These are phyloP conservation scores for Hemileia vastatrix DNA, from an alignment of 1,284 basidiomycete species.

Conservation along the genomic window DNA sequence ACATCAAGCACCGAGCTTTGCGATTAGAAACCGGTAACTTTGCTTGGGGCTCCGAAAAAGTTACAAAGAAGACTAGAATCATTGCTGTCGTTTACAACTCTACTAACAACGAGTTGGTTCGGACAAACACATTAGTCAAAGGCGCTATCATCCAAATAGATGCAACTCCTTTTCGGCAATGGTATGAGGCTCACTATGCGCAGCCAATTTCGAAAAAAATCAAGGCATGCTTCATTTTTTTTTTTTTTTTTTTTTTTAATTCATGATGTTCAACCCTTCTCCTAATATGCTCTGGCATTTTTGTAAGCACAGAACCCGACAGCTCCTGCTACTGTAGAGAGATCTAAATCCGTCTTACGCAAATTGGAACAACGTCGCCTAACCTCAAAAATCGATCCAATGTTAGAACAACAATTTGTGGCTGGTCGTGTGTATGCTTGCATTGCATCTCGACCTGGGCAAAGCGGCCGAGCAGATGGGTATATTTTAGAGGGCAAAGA, in stretches of 20 bases:
- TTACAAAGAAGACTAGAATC: slow-evolving; percentile 85
- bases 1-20: slow-evolving; percentile 82
- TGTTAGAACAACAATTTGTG: slow-evolving; percentile 73
- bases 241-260: slow-evolving; percentile 10
- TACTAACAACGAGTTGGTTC: slow-evolving; percentile 96
- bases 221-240: slow-evolving; percentile 5
- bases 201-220: slow-evolving; percentile 51
- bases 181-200: slow-evolving; percentile 75
- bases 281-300: slow-evolving; percentile 79
- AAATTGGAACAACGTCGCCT: slow-evolving; percentile 78
- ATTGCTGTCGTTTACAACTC: slow-evolving; percentile 94
- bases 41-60: slow-evolving; percentile 87
- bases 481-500: slow-evolving; percentile 95
- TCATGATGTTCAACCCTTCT: not conserved
- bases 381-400: slow-evolving; percentile 77
- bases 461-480: slow-evolving; percentile 85
- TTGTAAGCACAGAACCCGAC: slow-evolving; percentile 53
- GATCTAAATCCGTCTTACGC: slow-evolving; percentile 78
- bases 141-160: slow-evolving; percentile 87
- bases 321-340: slow-evolving; percentile 48
- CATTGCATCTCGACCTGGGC: slow-evolving; percentile 84
- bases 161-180: slow-evolving; percentile 93
- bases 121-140: slow-evolving; percentile 96
- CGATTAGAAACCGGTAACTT: slow-evolving; percentile 91
- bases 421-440: slow-evolving; percentile 80